phyloP scores from a whole-genome alignment of 176 grass and related monocot genomes.

The Bonia amplexicaulis region DNA sequence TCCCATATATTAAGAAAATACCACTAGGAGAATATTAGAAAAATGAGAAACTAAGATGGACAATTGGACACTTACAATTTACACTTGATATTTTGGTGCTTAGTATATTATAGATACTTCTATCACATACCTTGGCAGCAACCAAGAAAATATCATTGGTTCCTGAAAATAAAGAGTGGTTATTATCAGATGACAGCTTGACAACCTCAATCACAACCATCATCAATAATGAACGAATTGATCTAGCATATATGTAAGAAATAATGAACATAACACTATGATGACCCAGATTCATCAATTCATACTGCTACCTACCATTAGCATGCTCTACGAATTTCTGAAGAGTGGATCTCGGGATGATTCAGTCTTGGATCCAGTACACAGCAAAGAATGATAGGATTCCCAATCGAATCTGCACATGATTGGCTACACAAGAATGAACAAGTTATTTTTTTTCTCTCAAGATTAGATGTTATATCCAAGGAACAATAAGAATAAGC shows the following conservation, averaged over 20 bases:
- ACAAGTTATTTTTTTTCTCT: background rate
- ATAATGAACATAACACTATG: background rate
- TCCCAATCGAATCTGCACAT: conserved; percentile 95
- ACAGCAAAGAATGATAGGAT: conserved; percentile 78
- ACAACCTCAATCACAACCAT: conserved; percentile 1
- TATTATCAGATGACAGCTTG: conserved; percentile 22
- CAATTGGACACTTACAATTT: background rate
- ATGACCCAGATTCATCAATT: conserved; percentile 2
- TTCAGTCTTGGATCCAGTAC: conserved; percentile 61
- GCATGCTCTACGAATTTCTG: conserved; percentile 85
- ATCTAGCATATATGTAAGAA: conserved; percentile 1
- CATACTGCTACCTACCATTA: conserved; percentile 49
- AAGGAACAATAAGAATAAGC: background rate
- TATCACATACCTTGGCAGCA: conserved; percentile 74
- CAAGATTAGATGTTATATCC: background rate
- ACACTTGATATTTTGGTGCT: background rate
- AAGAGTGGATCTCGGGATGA: conserved; percentile 44
- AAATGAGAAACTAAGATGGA: conserved; percentile 19
- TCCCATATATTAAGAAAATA: conserved; percentile 12
- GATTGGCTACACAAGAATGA: conserved; percentile 63
- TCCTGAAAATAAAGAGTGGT: conserved; percentile 52
- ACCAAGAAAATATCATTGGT: conserved; percentile 98
- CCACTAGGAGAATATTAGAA: background rate
- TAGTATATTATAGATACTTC: background rate
- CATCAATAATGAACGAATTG: background rate